These are phyloP conservation scores for Eucalyptus tenuipes DNA, from an alignment of 345 rosid species.

Conservation along the genomic window DNA sequence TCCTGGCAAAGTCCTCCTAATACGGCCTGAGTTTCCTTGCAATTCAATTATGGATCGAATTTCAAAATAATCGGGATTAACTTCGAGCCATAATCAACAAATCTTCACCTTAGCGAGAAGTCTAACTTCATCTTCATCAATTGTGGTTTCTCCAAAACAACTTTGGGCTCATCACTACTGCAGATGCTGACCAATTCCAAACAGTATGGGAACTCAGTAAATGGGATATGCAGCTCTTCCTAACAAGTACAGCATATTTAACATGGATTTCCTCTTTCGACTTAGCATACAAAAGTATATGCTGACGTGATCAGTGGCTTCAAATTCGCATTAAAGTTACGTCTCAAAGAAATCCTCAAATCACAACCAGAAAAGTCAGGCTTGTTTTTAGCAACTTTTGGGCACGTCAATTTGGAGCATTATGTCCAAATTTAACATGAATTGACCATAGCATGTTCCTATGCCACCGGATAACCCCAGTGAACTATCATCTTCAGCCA, in stretches of 20 bases:
- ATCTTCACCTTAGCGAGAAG: background rate
- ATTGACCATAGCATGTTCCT: too few species aligned
- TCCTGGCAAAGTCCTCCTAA: background rate
- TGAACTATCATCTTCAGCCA: fast-evolving
- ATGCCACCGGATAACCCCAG: background rate
- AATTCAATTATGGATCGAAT: background rate
- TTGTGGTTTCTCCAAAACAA: background rate
- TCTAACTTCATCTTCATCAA: background rate
- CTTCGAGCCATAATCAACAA: too few species aligned
- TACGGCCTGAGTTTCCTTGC: background rate
- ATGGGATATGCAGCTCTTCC: background rate
- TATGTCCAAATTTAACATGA: too few species aligned
- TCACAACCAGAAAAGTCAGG: too few species aligned
- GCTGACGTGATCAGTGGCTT: too few species aligned
- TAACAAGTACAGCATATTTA: too few species aligned
- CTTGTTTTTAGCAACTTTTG: too few species aligned
- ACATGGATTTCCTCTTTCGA: too few species aligned
- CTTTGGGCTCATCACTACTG: background rate
- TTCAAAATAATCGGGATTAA: background rate
- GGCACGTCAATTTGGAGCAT: fast-evolving
- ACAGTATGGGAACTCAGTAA: background rate
- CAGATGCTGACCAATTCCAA: background rate
- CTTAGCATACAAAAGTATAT: too few species aligned
- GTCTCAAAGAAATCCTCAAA: too few species aligned
- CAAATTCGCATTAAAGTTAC: too few species aligned